Evolutionary conservation across 2,329 filamentous ascomycete species (phyloP).

Genomic region (Arthrobotrys megalospora): DNA sequence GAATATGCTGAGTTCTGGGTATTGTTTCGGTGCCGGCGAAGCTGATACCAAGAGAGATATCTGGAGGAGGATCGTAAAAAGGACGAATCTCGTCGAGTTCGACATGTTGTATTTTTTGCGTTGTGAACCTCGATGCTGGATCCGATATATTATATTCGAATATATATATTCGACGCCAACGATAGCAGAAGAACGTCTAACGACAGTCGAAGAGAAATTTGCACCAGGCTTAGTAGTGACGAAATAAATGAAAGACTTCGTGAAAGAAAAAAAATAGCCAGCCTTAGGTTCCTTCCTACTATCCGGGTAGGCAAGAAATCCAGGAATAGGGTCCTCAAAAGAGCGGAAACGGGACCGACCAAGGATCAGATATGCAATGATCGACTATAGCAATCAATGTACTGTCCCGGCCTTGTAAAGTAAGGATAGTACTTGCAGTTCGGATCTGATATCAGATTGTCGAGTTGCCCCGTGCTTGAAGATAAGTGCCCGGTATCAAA

Average conservation of each 20-base stretch:
- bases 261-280: not conserved
- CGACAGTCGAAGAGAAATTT: not conserved
- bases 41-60: conserved; percentile 35
- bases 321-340: conserved; percentile 3
- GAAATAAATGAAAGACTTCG: not conserved
- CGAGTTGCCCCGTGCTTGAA: not conserved
- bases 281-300: conserved; percentile 27
- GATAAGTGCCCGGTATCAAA: not conserved
- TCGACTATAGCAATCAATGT: conserved; percentile 17
- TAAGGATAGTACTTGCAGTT: conserved; percentile 1
- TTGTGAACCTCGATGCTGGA: conserved; percentile 22
- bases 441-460: conserved; percentile 12
- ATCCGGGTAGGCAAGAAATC: conserved; percentile 28
- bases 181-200: not conserved
- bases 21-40: conserved; percentile 43
- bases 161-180: not conserved
- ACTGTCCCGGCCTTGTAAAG: not conserved
- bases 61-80: conserved; percentile 25
- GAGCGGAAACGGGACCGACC: conserved; percentile 2
- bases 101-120: conserved; percentile 56
- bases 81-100: not conserved
- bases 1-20: conserved; percentile 56
- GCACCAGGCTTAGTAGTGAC: not conserved
- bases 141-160: not conserved
- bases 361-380: conserved; percentile 4